phyloP scores from a whole-genome alignment of 1,284 basidiomycete genomes.

The Austroboletus niveus region DNA sequence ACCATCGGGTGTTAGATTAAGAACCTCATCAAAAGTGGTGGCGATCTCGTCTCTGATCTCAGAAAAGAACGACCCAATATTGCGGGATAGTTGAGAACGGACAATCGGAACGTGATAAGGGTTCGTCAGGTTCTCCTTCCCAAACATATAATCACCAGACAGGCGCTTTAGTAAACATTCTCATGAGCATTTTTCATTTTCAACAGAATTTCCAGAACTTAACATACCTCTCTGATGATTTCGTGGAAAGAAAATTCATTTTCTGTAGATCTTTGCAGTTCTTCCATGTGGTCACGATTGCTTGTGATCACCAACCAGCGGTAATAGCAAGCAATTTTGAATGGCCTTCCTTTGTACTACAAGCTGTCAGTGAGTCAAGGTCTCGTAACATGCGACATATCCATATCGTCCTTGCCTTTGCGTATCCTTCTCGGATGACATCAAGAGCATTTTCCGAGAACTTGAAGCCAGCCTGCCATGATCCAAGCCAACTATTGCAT shows the following conservation, averaged over 20 bases:
- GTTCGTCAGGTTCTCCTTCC: constrained; percentile 20
- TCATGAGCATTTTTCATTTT: not conserved
- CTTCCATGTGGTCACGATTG: constrained; percentile 37
- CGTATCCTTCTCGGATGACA: not conserved
- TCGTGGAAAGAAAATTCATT: constrained; percentile 38
- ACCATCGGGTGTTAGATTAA: constrained; percentile 19
- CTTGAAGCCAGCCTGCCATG: not conserved
- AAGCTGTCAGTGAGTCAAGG: not conserved
- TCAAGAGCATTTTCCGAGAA: not conserved
- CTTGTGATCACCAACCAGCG: constrained; percentile 42
- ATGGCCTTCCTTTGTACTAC: constrained; percentile 27
- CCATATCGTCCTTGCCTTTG: not conserved
- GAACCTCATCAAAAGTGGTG: constrained; percentile 27
- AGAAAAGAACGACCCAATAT: constrained; percentile 23
- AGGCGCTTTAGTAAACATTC: constrained; percentile 10
- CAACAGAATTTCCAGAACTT: not conserved
- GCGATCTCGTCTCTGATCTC: constrained; percentile 36
- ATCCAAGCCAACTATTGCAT: not conserved
- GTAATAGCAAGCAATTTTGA: constrained; percentile 40
- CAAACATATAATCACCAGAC: constrained; percentile 29
- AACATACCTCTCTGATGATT: constrained; percentile 32
- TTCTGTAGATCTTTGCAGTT: constrained; percentile 40
- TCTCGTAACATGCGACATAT: not conserved
- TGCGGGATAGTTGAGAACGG: constrained; percentile 32
- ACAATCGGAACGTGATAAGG: constrained; percentile 28